These are phyloP conservation scores for Luffa aegyptiaca DNA, from an alignment of 306 rosid genomes.

Conservation along the genomic window DNA sequence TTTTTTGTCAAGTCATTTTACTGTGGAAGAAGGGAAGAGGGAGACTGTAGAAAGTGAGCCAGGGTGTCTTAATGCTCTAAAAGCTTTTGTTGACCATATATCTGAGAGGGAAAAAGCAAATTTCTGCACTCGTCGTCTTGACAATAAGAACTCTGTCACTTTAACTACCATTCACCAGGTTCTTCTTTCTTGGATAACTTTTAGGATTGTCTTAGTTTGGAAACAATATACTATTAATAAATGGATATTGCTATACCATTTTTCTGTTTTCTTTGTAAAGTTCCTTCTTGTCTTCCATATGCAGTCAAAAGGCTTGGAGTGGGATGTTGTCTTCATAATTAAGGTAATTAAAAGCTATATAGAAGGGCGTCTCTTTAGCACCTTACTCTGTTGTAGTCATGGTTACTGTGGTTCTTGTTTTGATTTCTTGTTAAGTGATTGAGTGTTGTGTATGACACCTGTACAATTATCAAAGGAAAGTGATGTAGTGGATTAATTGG, in stretches of 20 bases:
- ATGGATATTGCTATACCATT: neutral
- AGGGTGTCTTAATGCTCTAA: constrained; percentile 48
- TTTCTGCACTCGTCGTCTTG: constrained; percentile 50
- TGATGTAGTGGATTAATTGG: neutral
- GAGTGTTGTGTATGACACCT: neutral
- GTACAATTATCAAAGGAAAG: neutral
- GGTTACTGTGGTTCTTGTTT: neutral
- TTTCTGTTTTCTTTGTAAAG: neutral
- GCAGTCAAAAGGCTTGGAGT: constrained; percentile 96
- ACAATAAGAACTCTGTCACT: constrained; percentile 68
- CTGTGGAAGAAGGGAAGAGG: constrained; percentile 31
- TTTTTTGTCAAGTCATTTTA: constrained; percentile 50
- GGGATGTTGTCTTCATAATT: constrained; percentile 91
- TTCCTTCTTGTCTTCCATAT: constrained; percentile 12
- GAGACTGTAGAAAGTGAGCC: constrained; percentile 27
- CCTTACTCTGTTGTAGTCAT: neutral
- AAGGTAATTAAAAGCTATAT: constrained; percentile 43
- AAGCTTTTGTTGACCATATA: constrained; percentile 58
- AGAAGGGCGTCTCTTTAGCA: neutral
- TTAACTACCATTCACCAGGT: constrained; percentile 98
- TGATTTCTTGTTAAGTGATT: neutral
- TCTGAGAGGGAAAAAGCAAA: constrained; percentile 76
- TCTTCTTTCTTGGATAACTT: neutral
- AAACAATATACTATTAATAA: neutral
- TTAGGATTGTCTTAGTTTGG: neutral